Evolutionary conservation across 2,329 filamentous ascomycete species (phyloP).

Genomic region (Aspergillus neoniger): DNA sequence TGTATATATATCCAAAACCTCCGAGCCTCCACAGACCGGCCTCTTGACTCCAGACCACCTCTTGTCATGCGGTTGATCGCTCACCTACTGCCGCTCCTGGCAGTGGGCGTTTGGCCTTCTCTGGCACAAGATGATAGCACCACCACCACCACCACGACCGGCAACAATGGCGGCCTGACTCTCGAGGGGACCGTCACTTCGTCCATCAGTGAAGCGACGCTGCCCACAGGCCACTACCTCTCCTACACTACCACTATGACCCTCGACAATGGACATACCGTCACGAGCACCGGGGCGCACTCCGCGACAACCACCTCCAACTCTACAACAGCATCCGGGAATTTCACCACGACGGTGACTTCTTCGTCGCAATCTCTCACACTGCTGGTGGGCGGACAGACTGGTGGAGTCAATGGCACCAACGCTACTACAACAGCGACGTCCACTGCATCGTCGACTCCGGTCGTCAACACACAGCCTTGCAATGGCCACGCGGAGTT

Average conservation of each 20-base stretch:
- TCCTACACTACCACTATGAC: constrained; percentile 41
- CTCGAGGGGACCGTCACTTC: constrained; percentile 27
- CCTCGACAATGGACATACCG: constrained; percentile 12
- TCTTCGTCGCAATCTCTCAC: constrained; percentile 36
- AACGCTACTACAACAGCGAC: constrained; percentile 53
- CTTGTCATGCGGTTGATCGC: constrained; percentile 16
- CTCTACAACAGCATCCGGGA: constrained; percentile 16
- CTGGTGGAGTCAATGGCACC: constrained; percentile 52
- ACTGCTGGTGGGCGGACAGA: constrained; percentile 44
- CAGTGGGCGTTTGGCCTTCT: constrained; percentile 11
- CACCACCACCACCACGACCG: constrained; percentile 9
- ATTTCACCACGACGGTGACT: constrained; percentile 36
- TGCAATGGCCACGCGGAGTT: constrained; percentile 81
- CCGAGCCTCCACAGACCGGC: neutral
- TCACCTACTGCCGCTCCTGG: constrained; percentile 19
- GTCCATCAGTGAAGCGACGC: constrained; percentile 27
- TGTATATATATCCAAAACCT: neutral
- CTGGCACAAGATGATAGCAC: constrained; percentile 14
- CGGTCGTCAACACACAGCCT: constrained; percentile 68
- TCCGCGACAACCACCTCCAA: constrained; percentile 27
- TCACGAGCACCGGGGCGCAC: constrained; percentile 31
- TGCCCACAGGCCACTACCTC: constrained; percentile 44
- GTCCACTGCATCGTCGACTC: constrained; percentile 41
- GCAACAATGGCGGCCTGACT: constrained; percentile 17
- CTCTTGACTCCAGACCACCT: neutral